Evolutionary conservation across 1,284 basidiomycete species (phyloP), one percentile per base, ranked within the genome.

Genomic region (Malassezia furfur): DNA sequence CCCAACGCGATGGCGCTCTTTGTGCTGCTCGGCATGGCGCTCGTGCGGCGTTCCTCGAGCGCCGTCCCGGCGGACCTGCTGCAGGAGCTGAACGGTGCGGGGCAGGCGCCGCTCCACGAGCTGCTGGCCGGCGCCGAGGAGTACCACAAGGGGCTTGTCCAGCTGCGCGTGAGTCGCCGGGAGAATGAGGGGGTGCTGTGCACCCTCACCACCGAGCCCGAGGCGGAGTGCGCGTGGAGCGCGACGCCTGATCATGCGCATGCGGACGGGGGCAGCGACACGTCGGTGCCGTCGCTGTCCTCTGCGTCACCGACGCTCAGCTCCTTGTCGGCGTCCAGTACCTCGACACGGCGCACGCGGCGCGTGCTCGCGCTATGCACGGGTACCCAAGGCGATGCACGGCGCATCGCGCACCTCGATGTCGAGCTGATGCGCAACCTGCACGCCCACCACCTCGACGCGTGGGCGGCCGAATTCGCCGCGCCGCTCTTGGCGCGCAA

Each of bases 231-330:
- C 31, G 46, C 32, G 14, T 9, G 5, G 34, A 30, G 25, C 19
- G 19, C 37, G 10, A 32, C 25, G 36, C 36, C 22, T 6, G 36
- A 49, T 19, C 22, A n/a, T 17, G 47, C 31, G 40, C 32, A 36
- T 19, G 43, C 25, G 9, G 48, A 50, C 11, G 54, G 50, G n/a
- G 25, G 39, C 11, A 57, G 55, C 32, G 55, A 57, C 11, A 48
- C 45, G 21, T 57, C 55, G n/a, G 8, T 52, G 32, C 55, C 55
- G 15, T 57, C 55, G 38, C 47, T 57, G 14, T 39, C 45, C 14
- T 51, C 55, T 10, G 49, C 41, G 11, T 56, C 54, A 21, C 54
- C 54, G 17, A 38, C 55, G 39, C 43, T 41, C 19, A 51, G 48
- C 11, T 48, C 50, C 22, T 25, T 48, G 25, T 57, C 55, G 37